These are phyloP conservation scores for Sequoia sempervirens DNA, from an alignment of 75 land plant species.

Conservation along the genomic window DNA sequence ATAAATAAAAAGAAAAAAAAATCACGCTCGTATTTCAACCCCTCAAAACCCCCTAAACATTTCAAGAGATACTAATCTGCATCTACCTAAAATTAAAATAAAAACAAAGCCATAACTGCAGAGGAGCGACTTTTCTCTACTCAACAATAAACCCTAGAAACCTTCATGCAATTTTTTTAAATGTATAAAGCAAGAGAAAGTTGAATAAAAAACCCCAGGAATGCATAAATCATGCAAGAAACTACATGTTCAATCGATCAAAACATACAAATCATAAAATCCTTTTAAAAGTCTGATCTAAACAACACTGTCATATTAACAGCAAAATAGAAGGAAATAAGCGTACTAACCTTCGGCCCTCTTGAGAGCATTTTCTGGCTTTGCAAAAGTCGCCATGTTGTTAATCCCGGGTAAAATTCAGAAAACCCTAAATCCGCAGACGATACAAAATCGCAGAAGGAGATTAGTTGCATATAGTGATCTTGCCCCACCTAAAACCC, in stretches of 20 bases:
- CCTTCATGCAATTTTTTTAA: not conserved
- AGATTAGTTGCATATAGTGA: not conserved
- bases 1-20: too few relatives aligned
- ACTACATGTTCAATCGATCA: not conserved
- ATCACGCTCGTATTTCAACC: too few relatives aligned
- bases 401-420: not conserved
- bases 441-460: not conserved
- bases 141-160: not conserved
- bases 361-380: conserved; percentile 91
- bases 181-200: not conserved
- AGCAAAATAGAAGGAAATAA: not conserved
- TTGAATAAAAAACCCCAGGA: not conserved
- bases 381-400: conserved; percentile 73
- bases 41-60: too few relatives aligned
- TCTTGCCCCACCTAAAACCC: not conserved
- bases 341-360: conserved; percentile 70
- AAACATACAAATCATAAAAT: not conserved
- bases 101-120: not conserved
- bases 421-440: not conserved
- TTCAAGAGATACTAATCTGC: too few relatives aligned
- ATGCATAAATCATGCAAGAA: not conserved
- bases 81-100: not conserved
- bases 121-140: not conserved
- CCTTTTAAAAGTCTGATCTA: not conserved
- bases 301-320: not conserved